Base-by-base conservation (phyloP, 768 basidiomycete species). In the Russula vinacea region DNA sequence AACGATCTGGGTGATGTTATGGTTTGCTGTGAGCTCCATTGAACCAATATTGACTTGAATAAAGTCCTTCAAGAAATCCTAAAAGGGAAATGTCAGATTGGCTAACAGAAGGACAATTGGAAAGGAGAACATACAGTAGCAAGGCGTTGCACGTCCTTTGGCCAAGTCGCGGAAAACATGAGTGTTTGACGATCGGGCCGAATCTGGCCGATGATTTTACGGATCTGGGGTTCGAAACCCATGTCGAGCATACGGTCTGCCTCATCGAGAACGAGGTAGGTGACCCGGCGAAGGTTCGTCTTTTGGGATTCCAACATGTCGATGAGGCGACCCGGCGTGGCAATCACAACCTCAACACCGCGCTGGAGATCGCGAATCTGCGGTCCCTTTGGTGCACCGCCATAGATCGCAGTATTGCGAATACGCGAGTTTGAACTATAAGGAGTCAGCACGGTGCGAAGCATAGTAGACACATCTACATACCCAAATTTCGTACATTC, bases 191-290 rank as follows among this genome's bases (percentile, higher is more conserved):
- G 86, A 79, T 99, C 97, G 49, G 97, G 97, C 45, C 97, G 87
- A 72, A 99, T 95, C 76, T 99, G 97, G 70, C 88, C 81, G 69
- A 98, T 92, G 68, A 99, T 98, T 79, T 98, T 98, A 73, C 95
- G 84, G 74, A 99, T 98, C 76, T 99, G 97, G 58, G 97, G 97
- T 78, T 99, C 97, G 79, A 99, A 99, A 82, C 97, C 97, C 97
- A 99, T 99, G 80, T 99, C 97, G 68, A 99, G 84, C 97, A 99
- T 99, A 73, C 97, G 92, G 80, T 99, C 97, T 51, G 97, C 97
- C 77, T 99, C 97, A 73, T 99, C 97, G 87, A 99, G 92, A 73
- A 99, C 97, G 45, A 99, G 83, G 76, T 98, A 99, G 24, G 97
- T 99, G 62, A 99, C 83, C 47, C 97, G 88, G 62, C 91, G 91